Conservation (phyloP, 352 stramenopile species). For the Pythium volutum region DNA sequence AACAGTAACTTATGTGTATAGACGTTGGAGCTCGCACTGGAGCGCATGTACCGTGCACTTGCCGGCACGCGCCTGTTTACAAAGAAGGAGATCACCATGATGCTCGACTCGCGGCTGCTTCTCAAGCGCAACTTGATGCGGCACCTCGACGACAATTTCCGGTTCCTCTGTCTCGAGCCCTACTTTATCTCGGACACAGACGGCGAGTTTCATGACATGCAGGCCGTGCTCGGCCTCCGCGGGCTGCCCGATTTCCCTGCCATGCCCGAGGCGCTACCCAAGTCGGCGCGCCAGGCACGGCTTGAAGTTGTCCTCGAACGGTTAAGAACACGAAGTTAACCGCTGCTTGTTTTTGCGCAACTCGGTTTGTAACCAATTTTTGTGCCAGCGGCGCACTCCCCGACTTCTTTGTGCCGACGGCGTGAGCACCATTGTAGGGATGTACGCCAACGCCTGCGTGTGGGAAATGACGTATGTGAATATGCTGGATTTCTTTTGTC, state of each 20-base stretch:
- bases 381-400: not conserved
- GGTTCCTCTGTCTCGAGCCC: constrained; percentile 48
- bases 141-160: constrained; percentile 57
- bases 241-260: constrained; percentile 44
- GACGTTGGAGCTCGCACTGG: constrained; percentile 56
- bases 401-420: not conserved
- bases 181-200: constrained; percentile 47
- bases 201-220: constrained; percentile 34
- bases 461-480: not conserved
- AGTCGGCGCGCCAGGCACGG: constrained; percentile 18
- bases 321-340: constrained; percentile 26
- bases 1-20: no score
- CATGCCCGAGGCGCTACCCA: constrained; percentile 17
- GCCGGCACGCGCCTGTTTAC: constrained; percentile 48
- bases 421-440: not conserved
- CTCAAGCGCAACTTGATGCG: constrained; percentile 53
- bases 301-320: constrained; percentile 33
- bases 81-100: constrained; percentile 37
- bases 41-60: constrained; percentile 44
- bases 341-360: not conserved
- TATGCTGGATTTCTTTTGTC: not conserved
- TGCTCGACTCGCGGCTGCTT: constrained; percentile 54
- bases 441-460: not conserved
- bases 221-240: constrained; percentile 43
- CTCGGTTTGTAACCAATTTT: constrained; percentile 7